A percentile compares a stretch with the other conserved stretches of the same genome.
Evolutionary conservation across 768 basidiomycete species (phyloP).

Genomic region (Hygrocybe punicea): DNA sequence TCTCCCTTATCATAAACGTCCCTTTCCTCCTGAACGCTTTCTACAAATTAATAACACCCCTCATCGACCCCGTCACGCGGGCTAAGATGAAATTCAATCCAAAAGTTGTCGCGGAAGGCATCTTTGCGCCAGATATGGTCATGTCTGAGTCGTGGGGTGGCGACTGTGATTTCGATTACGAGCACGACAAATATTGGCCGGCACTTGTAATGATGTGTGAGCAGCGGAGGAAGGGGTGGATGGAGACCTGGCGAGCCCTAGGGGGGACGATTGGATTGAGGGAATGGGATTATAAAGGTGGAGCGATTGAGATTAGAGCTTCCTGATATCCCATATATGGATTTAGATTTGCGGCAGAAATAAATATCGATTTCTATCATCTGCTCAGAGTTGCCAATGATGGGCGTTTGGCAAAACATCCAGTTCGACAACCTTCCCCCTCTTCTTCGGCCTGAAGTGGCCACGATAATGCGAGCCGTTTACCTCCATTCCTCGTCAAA

Average conservation of each 20-base stretch:
- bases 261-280: conserved; percentile 69
- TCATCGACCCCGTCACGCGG: conserved; percentile 80
- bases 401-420: too few species aligned
- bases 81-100: conserved; percentile 77
- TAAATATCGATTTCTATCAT: too few species aligned
- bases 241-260: conserved; percentile 60
- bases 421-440: too few species aligned
- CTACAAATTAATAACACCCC: conserved; percentile 73
- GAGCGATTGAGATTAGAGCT: too few species aligned
- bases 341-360: too few species aligned
- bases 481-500: neutral
- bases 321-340: too few species aligned
- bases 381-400: too few species aligned
- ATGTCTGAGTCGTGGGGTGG: conserved; percentile 73
- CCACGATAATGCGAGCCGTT: neutral
- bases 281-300: conserved; percentile 73
- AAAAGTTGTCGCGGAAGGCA: conserved; percentile 54
- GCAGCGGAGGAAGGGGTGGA: conserved; percentile 47
- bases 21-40: conserved; percentile 74
- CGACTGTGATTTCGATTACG: conserved; percentile 60
- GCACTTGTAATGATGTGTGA: conserved; percentile 55
- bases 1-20: conserved; percentile 72
- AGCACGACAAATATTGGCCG: conserved; percentile 74
- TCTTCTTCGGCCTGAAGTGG: neutral
- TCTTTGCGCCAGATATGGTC: conserved; percentile 69